Evolutionary conservation across 2,329 filamentous ascomycete species (phyloP), one percentile per base, ranked within the genome.

Genomic region (Trichoderma sp.): DNA sequence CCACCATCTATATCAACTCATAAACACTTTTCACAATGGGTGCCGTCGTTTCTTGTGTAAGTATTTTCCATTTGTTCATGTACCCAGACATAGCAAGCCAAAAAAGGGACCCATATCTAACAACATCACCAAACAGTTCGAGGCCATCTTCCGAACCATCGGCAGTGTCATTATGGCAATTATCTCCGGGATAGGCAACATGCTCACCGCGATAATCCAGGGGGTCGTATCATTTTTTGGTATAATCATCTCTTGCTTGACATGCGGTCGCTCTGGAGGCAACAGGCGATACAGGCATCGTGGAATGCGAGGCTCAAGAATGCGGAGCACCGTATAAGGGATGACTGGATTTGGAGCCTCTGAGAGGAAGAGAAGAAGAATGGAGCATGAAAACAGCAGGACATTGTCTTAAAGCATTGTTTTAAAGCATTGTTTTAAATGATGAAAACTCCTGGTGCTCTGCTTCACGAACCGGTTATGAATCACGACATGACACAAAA

Each of bases 1-100:
- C 53, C 34, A 58, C 74, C 73, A 39, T 12, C 53, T 26, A 57
- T 8, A 65, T 18, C 28, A 24, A 58, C 15, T 66, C 24, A 21
- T 21, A 24, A 18, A 63, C 34, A 51, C 74, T 72, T 73, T 67
- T 72, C 77, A 82, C 47, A 73, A 95, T 96, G 93, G 93, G 93
- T 84, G 92, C 91, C 82, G 90, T 96, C 79, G 86, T 94, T 76
- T 95, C 92, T 81, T 95, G 93, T 80, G 93, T 95, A 93, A 79
- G 92, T 88, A 66, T 21, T 68, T 15, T 68, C 47, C 14, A 24
- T 70, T n/a, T 28, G 34, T 56, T 57, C 61, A 53, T 15, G 9
- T 12, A 11, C 28, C 18, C 8, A 12, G 26, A 28, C 0, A 14
- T n/a, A 24, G 56, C 34, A 24, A 21, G 43, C 18, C 18, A 18